Conservation (phyloP, 495 filamentous ascomycete genomes). For the Physcia stellaris region DNA sequence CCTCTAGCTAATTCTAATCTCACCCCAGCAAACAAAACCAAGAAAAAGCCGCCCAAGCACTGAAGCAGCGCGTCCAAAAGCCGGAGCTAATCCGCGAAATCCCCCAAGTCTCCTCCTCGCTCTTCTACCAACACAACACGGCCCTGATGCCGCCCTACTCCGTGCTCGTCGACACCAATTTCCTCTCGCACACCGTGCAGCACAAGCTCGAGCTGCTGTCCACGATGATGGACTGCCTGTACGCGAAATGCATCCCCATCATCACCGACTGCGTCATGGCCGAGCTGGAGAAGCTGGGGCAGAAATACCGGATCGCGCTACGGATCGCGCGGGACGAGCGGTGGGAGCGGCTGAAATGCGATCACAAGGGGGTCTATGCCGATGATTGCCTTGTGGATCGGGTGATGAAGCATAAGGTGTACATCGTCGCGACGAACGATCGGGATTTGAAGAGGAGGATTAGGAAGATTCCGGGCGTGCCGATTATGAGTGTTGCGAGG, state of each 20-base stretch:
- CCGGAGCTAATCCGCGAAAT: conserved; percentile 52
- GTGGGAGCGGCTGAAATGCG: conserved; percentile 71
- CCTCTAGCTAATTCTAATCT: no score
- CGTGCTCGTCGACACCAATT: conserved; percentile 55
- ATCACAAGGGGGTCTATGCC: conserved; percentile 85
- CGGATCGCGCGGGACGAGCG: conserved; percentile 86
- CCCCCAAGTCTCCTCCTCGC: conserved; percentile 60
- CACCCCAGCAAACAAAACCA: conserved; percentile 34
- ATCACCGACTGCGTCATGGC: conserved; percentile 41
- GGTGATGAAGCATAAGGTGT: conserved; percentile 63
- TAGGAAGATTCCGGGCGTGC: conserved; percentile 60
- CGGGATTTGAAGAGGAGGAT: conserved; percentile 61
- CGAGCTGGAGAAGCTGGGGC: conserved; percentile 85
- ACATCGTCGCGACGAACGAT: conserved; percentile 88
- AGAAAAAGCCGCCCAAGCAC: conserved; percentile 31
- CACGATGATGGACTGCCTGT: conserved; percentile 62
- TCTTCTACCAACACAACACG: conserved; percentile 94
- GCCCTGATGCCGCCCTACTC: conserved; percentile 81
- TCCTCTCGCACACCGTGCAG: conserved; percentile 81
- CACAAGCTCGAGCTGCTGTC: conserved; percentile 78
- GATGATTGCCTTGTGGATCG: conserved; percentile 92
- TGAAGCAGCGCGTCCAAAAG: conserved; percentile 38
- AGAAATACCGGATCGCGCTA: conserved; percentile 77
- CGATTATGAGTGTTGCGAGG: conserved; percentile 56
- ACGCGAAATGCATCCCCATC: conserved; percentile 38